These are phyloP conservation scores for Pilatotrama ljubarskyi DNA, from an alignment of 768 basidiomycete species.

Conservation along the genomic window DNA sequence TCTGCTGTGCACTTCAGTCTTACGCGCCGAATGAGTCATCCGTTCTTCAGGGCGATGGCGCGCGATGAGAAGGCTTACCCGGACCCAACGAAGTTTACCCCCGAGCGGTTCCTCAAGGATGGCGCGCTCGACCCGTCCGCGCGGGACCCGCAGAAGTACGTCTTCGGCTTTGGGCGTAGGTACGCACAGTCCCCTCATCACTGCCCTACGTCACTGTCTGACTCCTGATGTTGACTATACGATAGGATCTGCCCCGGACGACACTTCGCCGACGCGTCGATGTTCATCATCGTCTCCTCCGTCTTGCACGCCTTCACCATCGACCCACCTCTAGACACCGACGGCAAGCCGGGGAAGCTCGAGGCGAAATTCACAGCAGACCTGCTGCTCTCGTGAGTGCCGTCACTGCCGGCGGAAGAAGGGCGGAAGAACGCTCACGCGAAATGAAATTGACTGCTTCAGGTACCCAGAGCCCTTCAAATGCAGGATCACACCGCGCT, in stretches of 20 bases:
- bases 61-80: conserved; percentile 30
- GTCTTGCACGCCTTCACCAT: conserved; percentile 15
- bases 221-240: neutral
- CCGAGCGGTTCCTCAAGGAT: conserved; percentile 30
- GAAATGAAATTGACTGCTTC: neutral
- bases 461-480: conserved; percentile 8
- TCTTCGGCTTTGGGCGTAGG: conserved; percentile 14
- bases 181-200: neutral
- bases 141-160: neutral
- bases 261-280: conserved; percentile 7
- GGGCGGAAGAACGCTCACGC: neutral
- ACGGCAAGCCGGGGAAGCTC: conserved; percentile 41
- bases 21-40: neutral
- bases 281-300: conserved; percentile 17
- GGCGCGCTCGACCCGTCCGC: conserved; percentile 14
- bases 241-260: conserved; percentile 16
- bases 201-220: neutral
- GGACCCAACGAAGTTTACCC: conserved; percentile 30
- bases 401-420: neutral
- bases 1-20: too few relatives aligned
- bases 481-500: conserved; percentile 10
- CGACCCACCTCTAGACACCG: conserved; percentile 19
- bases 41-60: conserved; percentile 29
- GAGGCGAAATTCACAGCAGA: conserved; percentile 40
- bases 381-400: conserved; percentile 46